These are phyloP conservation scores for Zygosaccharomyces pseudobailii DNA, from an alignment of 1,139 yeast species.

Conservation along the genomic window DNA sequence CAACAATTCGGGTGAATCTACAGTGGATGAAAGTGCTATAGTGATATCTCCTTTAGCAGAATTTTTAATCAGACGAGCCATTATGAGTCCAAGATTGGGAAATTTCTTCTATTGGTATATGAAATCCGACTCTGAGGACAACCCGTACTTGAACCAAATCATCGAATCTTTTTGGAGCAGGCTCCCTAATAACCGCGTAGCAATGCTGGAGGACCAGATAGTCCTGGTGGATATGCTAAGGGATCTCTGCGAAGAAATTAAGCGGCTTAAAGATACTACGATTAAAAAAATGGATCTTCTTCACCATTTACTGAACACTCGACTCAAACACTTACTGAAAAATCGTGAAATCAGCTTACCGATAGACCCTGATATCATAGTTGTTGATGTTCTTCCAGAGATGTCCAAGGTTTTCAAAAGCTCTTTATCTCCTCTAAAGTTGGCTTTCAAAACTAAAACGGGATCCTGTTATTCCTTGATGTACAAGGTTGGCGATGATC, in stretches of 20 bases:
- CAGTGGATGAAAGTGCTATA: slow-evolving; percentile 22
- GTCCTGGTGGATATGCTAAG: slow-evolving; percentile 41
- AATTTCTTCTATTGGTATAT: slow-evolving; percentile 90
- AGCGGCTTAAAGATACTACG: slow-evolving; percentile 49
- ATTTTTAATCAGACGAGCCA: slow-evolving; percentile 71
- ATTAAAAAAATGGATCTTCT: slow-evolving; percentile 51
- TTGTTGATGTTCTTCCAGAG: slow-evolving; percentile 74
- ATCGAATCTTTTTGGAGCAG: slow-evolving; percentile 36
- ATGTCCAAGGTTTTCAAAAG: slow-evolving; percentile 87
- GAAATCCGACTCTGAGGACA: slow-evolving; percentile 80
- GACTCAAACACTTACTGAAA: slow-evolving; percentile 30
- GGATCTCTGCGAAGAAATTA: slow-evolving; percentile 42
- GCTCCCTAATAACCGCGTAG: slow-evolving; percentile 21
- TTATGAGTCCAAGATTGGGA: slow-evolving; percentile 62
- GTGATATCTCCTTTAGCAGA: slow-evolving; percentile 63
- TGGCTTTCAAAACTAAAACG: slow-evolving; percentile 66
- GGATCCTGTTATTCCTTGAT: slow-evolving; percentile 61
- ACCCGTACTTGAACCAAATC: slow-evolving; percentile 38
- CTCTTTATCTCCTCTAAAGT: slow-evolving; percentile 80
- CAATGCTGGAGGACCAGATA: slow-evolving; percentile 40
- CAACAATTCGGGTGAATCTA: slow-evolving; percentile 12
- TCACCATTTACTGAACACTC: slow-evolving; percentile 34
- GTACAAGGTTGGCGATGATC: slow-evolving; percentile 94
- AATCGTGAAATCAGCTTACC: slow-evolving; percentile 32
- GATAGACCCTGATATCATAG: slow-evolving; percentile 40